Conservation (phyloP, 108 stramenopile genomes). For the Epithemia pelagica region DNA sequence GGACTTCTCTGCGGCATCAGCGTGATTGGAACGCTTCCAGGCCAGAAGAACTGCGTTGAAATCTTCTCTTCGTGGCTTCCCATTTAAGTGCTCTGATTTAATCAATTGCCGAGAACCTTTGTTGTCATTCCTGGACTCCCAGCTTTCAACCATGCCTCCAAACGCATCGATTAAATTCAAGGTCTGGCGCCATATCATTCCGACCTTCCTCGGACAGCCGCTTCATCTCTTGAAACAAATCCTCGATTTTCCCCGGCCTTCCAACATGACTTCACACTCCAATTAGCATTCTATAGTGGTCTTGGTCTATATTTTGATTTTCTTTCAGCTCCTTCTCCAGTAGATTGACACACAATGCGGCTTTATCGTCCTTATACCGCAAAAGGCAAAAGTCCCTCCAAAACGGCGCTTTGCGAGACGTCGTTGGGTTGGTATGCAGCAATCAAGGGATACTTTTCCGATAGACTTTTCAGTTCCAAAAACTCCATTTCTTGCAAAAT, state of each 20-base stretch:
- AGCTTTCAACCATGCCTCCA: conserved; percentile 5
- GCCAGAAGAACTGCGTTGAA: neutral
- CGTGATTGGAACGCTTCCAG: neutral
- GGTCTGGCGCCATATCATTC: neutral
- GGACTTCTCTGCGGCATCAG: neutral
- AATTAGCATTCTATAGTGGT: neutral
- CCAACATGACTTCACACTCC: neutral
- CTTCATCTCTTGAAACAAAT: neutral
- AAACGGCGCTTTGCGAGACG: neutral
- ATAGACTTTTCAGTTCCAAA: neutral
- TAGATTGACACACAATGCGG: neutral
- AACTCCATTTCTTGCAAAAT: neutral
- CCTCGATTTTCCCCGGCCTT: neutral
- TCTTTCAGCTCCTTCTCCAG: neutral
- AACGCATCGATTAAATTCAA: neutral
- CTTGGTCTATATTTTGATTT: neutral
- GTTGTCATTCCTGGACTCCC: neutral
- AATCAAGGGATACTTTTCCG: neutral
- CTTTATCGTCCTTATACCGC: neutral
- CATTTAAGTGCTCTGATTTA: neutral
- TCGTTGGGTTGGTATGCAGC: neutral
- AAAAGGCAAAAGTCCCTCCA: neutral
- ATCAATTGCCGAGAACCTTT: neutral
- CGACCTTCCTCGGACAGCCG: neutral
- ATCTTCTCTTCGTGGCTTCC: neutral